A percentile compares a stretch with the other conserved stretches of the same genome.
phyloP scores from a whole-genome alignment of 2,329 filamentous ascomycete species.

The Sporothrix brunneoviolacea region DNA sequence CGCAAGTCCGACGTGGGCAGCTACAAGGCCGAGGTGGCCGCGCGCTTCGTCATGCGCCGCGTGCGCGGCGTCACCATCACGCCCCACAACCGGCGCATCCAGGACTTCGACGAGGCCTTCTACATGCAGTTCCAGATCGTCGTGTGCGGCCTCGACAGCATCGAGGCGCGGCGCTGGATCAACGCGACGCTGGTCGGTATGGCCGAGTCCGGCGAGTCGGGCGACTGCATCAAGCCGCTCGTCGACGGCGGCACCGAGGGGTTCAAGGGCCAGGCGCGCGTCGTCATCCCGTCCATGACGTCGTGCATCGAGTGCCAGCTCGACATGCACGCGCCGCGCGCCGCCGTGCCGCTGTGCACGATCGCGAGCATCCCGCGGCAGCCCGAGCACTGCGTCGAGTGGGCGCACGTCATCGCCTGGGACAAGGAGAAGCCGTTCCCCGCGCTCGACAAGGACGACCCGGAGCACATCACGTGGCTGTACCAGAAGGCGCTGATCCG shows the following conservation, averaged over 20 bases:
- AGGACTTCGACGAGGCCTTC: constrained; percentile 93
- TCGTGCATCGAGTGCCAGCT: constrained; percentile 98
- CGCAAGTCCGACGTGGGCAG: constrained; percentile 86
- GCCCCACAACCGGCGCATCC: constrained; percentile 87
- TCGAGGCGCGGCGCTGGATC: constrained; percentile 97
- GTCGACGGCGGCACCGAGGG: constrained; percentile 96
- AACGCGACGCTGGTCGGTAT: constrained; percentile 88
- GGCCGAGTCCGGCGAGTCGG: constrained; percentile 55
- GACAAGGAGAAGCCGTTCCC: constrained; percentile 78
- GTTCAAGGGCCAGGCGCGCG: constrained; percentile 93
- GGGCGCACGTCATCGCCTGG: constrained; percentile 98
- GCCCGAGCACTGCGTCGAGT: constrained; percentile 96
- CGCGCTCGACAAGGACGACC: constrained; percentile 87
- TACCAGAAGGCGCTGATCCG: constrained; percentile 77
- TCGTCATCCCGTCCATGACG: constrained; percentile 85
- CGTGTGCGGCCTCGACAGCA: constrained; percentile 91
- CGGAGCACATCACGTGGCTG: constrained; percentile 96
- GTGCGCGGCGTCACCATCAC: constrained; percentile 91
- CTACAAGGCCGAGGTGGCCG: constrained; percentile 88
- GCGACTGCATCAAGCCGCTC: constrained; percentile 83
- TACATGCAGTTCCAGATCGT: constrained; percentile 96
- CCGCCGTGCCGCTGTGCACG: constrained; percentile 94
- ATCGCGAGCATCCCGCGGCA: constrained; percentile 94
- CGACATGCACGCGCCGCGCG: constrained; percentile 95
- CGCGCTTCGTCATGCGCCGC: constrained; percentile 80